Percentiles rank a stretch among this genome's conserved stretches.
These are phyloP conservation scores for Ceriops zippeliana DNA, from an alignment of 345 rosid species.

Conservation along the genomic window DNA sequence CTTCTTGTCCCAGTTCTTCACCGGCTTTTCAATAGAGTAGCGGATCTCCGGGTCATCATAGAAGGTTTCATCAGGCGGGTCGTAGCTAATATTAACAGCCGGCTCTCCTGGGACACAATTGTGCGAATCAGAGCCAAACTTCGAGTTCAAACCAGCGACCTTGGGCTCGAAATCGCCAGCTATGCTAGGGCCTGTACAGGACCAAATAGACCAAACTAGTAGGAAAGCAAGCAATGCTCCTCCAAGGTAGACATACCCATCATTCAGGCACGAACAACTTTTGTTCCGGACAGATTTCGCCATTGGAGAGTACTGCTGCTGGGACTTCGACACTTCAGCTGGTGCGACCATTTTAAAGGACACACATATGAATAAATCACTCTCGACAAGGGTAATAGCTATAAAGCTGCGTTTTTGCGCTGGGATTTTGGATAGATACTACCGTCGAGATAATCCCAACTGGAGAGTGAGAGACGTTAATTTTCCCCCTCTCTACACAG, in stretches of 20 bases:
- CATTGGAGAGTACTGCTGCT: conserved; percentile 12
- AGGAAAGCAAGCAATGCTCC: conserved; percentile 59
- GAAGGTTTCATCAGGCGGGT: conserved; percentile 57
- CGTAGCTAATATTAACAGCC: conserved; percentile 37
- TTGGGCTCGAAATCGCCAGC: conserved; percentile 17
- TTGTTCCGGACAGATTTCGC: conserved; percentile 31
- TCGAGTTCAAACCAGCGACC: conserved; percentile 4
- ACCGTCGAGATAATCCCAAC: background rate
- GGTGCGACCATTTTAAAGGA: conserved; percentile 10
- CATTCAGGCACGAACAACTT: conserved; percentile 33
- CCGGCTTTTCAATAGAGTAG: conserved; percentile 52
- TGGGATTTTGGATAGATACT: background rate
- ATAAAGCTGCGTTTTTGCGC: background rate
- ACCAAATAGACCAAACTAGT: conserved; percentile 66
- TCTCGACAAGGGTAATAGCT: background rate
- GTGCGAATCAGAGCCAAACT: background rate
- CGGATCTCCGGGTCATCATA: conserved; percentile 74
- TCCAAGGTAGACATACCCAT: conserved; percentile 54
- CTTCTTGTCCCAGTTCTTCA: conserved; percentile 78
- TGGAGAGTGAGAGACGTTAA: background rate
- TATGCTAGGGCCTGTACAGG: conserved; percentile 29
- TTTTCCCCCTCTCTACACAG: background rate
- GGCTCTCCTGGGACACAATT: conserved; percentile 19
- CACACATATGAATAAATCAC: background rate
- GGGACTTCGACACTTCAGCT: conserved; percentile 4